These are phyloP conservation scores for Nematocida sp. DNA, from an alignment of 371 early-diverging fungal genomes.

Conservation along the genomic window DNA sequence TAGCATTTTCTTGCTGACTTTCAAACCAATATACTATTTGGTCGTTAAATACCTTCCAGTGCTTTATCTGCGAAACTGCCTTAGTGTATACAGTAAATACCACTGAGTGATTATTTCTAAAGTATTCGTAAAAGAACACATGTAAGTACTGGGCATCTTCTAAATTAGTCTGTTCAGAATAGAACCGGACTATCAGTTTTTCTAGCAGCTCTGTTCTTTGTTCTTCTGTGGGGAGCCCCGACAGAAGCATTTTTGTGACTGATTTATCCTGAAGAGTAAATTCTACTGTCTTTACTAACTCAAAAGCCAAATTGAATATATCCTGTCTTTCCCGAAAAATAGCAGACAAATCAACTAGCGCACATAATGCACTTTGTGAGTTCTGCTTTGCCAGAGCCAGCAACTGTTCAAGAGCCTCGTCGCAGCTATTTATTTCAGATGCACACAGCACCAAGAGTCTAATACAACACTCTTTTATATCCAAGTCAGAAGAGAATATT, in stretches of 20 bases:
- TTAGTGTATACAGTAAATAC: conserved; percentile 30
- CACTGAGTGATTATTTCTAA: conserved; percentile 32
- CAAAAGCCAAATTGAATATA: conserved; percentile 10
- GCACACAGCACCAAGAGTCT: conserved; percentile 6
- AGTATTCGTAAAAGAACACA: conserved; percentile 49
- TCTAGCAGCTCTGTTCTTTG: conserved; percentile 4
- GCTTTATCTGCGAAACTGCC: conserved; percentile 28
- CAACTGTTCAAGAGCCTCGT: conserved; percentile 1
- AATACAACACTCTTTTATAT: conserved; percentile 2
- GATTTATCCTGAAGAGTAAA: background rate
- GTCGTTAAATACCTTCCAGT: conserved; percentile 59
- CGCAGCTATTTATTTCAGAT: background rate
- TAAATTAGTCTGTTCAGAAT: conserved; percentile 13
- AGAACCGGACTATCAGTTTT: conserved; percentile 23
- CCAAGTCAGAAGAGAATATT: background rate
- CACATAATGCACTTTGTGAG: conserved; percentile 16
- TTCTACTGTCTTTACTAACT: background rate
- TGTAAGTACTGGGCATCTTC: conserved; percentile 50
- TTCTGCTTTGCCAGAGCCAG: background rate
- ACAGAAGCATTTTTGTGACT: conserved; percentile 25
- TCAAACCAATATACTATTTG: conserved; percentile 54
- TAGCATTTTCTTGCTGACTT: conserved; percentile 1
- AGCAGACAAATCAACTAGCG: conserved; percentile 28
- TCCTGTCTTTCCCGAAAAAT: conserved; percentile 17
- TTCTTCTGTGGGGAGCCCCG: conserved; percentile 22